Evolutionary conservation across 2,329 filamentous ascomycete genomes (phyloP).

Genomic region (Endothia cerciana): DNA sequence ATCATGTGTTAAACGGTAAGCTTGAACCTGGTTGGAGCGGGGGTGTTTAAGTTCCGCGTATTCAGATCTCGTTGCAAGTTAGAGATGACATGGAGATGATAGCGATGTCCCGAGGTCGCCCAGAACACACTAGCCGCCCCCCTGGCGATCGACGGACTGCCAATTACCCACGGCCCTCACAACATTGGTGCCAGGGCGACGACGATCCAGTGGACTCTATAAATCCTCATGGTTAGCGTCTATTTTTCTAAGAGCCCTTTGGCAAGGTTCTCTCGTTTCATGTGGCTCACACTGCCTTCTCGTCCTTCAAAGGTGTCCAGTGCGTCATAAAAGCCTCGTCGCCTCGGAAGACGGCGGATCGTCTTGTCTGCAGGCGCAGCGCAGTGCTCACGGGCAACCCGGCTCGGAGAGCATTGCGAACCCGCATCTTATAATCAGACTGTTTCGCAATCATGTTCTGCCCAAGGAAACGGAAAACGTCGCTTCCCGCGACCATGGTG

Average conservation of each 20-base stretch:
- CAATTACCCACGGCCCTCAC: neutral
- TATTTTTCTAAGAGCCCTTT: neutral
- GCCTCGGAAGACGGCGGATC: constrained; percentile 35
- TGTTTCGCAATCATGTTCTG: constrained; percentile 34
- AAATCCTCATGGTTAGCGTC: neutral
- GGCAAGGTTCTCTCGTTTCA: too few relatives aligned
- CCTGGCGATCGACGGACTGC: neutral
- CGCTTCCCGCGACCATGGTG: constrained; percentile 32
- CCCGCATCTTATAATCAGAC: constrained; percentile 33
- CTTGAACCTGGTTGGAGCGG: neutral
- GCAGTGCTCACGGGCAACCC: constrained; percentile 40
- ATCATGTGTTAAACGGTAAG: neutral
- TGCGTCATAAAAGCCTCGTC: constrained; percentile 33
- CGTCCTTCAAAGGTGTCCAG: constrained; percentile 35
- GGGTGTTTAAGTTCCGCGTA: neutral
- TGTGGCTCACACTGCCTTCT: constrained; percentile 23
- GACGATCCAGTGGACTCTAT: constrained; percentile 19
- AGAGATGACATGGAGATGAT: neutral
- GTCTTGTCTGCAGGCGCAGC: constrained; percentile 35
- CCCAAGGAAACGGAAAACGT: constrained; percentile 36
- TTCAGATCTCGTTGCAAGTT: neutral
- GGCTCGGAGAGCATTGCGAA: constrained; percentile 30
- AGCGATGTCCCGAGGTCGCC: neutral
- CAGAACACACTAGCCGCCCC: too few relatives aligned
- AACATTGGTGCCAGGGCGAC: constrained; percentile 21